phyloP scores from a whole-genome alignment of 2,329 filamentous ascomycete species.

The Phaeosphaeria sp. region DNA sequence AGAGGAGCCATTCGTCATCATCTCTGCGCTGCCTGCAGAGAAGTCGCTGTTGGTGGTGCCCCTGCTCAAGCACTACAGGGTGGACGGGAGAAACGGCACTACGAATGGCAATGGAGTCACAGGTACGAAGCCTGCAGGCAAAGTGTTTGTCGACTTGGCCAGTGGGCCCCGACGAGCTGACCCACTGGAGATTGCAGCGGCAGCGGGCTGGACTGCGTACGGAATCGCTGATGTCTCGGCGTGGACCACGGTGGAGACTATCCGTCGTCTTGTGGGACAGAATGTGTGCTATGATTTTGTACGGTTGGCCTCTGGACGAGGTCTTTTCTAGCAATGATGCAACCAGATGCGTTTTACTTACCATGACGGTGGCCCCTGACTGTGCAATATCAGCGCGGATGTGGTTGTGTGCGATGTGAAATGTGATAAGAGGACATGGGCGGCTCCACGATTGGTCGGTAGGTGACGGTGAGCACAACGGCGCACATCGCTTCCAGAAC shows the following conservation, averaged over 20 bases:
- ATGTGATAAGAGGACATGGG: constrained; percentile 3
- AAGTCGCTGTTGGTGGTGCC: constrained; percentile 82
- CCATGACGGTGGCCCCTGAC: constrained; percentile 3
- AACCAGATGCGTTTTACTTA: constrained; percentile 16
- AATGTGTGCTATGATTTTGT: constrained; percentile 91
- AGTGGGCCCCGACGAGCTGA: constrained; percentile 71
- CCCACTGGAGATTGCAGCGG: constrained; percentile 72
- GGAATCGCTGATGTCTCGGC: constrained; percentile 80
- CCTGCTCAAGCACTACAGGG: constrained; percentile 73
- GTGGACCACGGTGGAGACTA: constrained; percentile 83
- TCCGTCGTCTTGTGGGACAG: constrained; percentile 80
- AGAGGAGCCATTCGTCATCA: constrained; percentile 80
- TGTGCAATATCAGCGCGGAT: constrained; percentile 1
- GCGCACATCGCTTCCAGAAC: constrained; percentile 1
- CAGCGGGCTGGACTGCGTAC: constrained; percentile 80
- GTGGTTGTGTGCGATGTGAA: constrained; percentile 9
- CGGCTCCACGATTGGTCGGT: constrained; percentile 1
- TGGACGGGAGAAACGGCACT: constrained; percentile 50
- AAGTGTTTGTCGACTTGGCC: constrained; percentile 82
- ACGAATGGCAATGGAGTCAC: constrained; percentile 25
- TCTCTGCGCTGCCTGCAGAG: constrained; percentile 79
- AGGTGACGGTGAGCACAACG: constrained; percentile 3
- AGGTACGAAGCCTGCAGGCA: constrained; percentile 51
- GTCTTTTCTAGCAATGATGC: constrained; percentile 53
- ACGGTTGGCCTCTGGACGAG: constrained; percentile 70